Evolutionary conservation across 305 asterid species (phyloP), one percentile per base, ranked within the genome.

Genomic region (Ilex paraguariensis): DNA sequence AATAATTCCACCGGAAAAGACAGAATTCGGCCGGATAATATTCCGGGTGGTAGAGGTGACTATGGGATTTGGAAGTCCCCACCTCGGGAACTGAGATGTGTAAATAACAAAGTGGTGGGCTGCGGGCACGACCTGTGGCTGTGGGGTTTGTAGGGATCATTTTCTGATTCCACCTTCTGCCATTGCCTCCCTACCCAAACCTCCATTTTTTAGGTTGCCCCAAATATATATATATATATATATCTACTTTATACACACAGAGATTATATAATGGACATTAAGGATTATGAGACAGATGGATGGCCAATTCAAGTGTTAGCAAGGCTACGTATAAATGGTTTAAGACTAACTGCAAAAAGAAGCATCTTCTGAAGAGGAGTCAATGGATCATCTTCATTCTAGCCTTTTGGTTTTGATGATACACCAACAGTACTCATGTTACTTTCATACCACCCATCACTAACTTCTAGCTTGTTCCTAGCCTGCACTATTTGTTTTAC

Each of bases 111-210:
- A 46, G 42, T 69, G 61, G 54, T 69, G 77, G 65, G n/a, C n/a
- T n/a, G n/a, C n/a, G n/a, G n/a, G 40, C 65, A 65, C 30, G 59
- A 32, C 32, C 57, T 61, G 64, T 60, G 33, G 28, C 21, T 71
- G 81, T 79, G 77, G 79, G 87, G 78, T 67, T 78, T 76, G 52
- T 63, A 64, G 90, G 84, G 84, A 63, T 84, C 88, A 82, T 69
- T 61, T 75, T 79, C 90, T 81, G 87, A 51, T 31, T 10, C 66
- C 64, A 42, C 57, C 68, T 68, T 66, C 72, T 68, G 75, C 66
- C 61, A 10, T 53, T 71, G 73, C 60, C 63, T 64, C 76, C 59
- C 30, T 16, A 57, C 50, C 45, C 33, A 17, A 45, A 12, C 70
- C 54, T 57, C 44, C 57, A 12, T 57, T 30, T 17, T 33, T 16